These are phyloP conservation scores for Kodamaea alishanica DNA, from an alignment of 1,139 yeast species.

Conservation along the genomic window DNA sequence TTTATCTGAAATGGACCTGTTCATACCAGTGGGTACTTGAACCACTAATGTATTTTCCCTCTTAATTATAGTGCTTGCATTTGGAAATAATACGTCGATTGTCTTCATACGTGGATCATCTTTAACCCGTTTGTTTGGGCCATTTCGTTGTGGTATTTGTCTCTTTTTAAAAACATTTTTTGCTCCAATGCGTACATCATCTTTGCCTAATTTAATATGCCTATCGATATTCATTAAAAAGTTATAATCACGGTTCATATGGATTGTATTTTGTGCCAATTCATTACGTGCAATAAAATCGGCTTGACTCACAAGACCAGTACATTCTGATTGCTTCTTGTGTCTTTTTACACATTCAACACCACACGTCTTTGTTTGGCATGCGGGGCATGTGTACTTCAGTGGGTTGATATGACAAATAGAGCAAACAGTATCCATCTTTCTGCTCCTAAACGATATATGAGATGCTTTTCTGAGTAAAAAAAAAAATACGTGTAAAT, in stretches of 20 bases:
- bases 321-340: conserved; percentile 58
- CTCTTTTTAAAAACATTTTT: conserved; percentile 31
- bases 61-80: conserved; percentile 26
- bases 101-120: conserved; percentile 24
- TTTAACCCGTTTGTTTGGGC: conserved; percentile 26
- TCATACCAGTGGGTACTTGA: conserved; percentile 72
- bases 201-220: conserved; percentile 46
- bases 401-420: conserved; percentile 45
- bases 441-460: neutral
- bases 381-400: conserved; percentile 86
- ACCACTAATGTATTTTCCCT: conserved; percentile 40
- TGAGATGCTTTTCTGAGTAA: neutral
- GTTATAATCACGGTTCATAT: conserved; percentile 81
- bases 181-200: conserved; percentile 42
- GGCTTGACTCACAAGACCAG: conserved; percentile 64
- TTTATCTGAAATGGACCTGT: conserved; percentile 60
- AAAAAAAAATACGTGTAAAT: neutral
- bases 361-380: conserved; percentile 65
- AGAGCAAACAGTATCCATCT: conserved; percentile 31
- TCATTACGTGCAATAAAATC: conserved; percentile 50
- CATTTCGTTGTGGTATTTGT: neutral
- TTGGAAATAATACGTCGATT: conserved; percentile 24
- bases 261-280: conserved; percentile 25
- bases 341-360: conserved; percentile 69
- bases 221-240: conserved; percentile 65